Conservation (phyloP, 148 eudicot species). For the Diospyros lotus region DNA sequence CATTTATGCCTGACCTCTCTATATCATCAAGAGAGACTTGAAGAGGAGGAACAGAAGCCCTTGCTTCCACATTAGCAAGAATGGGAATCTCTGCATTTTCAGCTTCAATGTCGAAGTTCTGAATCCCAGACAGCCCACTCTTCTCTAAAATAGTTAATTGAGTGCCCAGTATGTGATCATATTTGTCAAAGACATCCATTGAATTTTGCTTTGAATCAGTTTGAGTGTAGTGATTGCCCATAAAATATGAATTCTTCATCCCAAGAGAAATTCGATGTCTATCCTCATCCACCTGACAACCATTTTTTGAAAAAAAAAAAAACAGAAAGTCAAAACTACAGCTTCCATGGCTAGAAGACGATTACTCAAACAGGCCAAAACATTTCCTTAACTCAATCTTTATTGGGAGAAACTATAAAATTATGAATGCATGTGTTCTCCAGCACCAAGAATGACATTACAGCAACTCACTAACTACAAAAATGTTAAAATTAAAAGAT, state of each 20-base stretch:
- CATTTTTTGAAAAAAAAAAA: background rate
- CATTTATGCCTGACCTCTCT: constrained; percentile 39
- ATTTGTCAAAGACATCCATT: constrained; percentile 21
- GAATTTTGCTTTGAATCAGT: constrained; percentile 23
- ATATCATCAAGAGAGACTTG: constrained; percentile 75
- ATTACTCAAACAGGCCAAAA: background rate
- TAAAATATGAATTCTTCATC: constrained; percentile 70
- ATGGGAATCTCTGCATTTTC: constrained; percentile 35
- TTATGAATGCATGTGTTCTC: background rate
- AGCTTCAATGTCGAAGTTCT: constrained; percentile 24
- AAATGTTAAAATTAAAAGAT: background rate
- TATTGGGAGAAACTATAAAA: background rate
- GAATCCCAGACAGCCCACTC: constrained; percentile 15
- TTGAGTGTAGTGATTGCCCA: constrained; percentile 24
- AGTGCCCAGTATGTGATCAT: constrained; percentile 22
- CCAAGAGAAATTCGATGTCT: constrained; percentile 76
- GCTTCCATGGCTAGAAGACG: background rate
- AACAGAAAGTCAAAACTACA: constrained; percentile 9
- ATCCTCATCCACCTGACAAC: constrained; percentile 64
- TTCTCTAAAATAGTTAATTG: constrained; percentile 9
- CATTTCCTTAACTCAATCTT: background rate
- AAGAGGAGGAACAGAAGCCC: constrained; percentile 76
- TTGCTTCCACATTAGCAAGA: constrained; percentile 59
- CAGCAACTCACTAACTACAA: background rate
- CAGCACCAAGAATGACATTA: background rate